phyloP scores from a whole-genome alignment of 306 rosid species.

The Trichosanthes cucumerina region DNA sequence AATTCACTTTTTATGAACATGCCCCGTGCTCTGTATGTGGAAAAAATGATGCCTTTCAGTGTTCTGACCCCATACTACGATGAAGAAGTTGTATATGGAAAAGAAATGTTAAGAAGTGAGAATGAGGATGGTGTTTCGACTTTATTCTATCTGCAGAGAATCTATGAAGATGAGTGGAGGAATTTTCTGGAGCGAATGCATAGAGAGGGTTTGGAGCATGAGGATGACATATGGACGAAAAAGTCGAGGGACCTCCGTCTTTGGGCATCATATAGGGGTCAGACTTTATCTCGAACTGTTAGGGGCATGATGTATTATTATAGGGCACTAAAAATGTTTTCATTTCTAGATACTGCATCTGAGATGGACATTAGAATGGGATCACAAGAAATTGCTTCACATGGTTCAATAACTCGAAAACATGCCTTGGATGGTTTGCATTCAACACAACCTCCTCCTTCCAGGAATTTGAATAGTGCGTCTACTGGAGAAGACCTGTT shows the following conservation, averaged over 20 bases:
- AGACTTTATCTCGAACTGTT: slow-evolving; percentile 84
- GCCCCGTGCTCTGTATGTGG: slow-evolving; percentile 84
- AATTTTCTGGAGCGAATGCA: slow-evolving; percentile 84
- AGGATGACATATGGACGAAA: slow-evolving; percentile 43
- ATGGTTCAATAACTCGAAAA: slow-evolving; percentile 28
- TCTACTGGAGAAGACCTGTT: slow-evolving; percentile 38
- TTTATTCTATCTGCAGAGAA: slow-evolving; percentile 79
- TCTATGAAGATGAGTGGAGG: slow-evolving; percentile 85
- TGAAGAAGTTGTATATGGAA: slow-evolving; percentile 68
- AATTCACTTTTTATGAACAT: slow-evolving; percentile 95
- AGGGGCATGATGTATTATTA: slow-evolving; percentile 96
- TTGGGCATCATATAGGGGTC: slow-evolving; percentile 93
- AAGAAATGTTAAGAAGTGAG: slow-evolving; percentile 49
- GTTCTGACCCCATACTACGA: slow-evolving; percentile 86
- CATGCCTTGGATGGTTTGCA: slow-evolving; percentile 28
- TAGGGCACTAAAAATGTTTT: slow-evolving; percentile 78
- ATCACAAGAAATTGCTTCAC: slow-evolving; percentile 43
- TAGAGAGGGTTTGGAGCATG: slow-evolving; percentile 61
- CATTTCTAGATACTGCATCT: slow-evolving; percentile 79
- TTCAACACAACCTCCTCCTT: slow-evolving; percentile 24
- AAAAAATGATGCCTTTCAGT: slow-evolving; percentile 86
- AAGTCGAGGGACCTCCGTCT: slow-evolving; percentile 60
- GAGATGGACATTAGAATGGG: slow-evolving; percentile 56
- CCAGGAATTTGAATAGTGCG: slow-evolving; percentile 34
- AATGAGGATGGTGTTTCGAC: slow-evolving; percentile 90